These are phyloP conservation scores for Samsoniella hepiali DNA, from an alignment of 2,329 filamentous ascomycete genomes.

Conservation along the genomic window DNA sequence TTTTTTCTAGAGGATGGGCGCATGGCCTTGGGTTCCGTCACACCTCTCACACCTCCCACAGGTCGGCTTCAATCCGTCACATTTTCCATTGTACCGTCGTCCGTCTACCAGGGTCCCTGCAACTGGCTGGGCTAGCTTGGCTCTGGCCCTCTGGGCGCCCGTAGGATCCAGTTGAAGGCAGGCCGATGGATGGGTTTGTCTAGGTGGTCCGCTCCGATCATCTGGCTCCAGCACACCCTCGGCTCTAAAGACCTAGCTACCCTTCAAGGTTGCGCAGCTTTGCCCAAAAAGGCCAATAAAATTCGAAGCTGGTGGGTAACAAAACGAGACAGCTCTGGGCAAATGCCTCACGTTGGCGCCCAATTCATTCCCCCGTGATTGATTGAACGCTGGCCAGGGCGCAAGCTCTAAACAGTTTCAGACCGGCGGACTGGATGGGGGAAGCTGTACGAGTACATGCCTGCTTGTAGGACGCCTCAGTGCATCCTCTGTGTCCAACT, in stretches of 20 bases:
- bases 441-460: neutral
- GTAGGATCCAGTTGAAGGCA: neutral
- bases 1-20: neutral
- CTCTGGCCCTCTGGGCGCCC: neutral
- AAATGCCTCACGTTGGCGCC: neutral
- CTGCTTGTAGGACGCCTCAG: neutral
- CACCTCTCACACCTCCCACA: neutral
- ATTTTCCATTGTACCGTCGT: neutral
- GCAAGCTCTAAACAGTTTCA: neutral
- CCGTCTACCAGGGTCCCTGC: neutral
- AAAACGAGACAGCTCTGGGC: neutral
- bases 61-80: neutral
- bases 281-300: neutral
- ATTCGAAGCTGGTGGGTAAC: neutral
- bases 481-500: neutral
- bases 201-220: slow-evolving; percentile 3
- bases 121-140: neutral
- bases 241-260: neutral
- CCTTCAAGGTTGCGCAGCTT: slow-evolving; percentile 12
- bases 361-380: neutral
- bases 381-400: neutral
- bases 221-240: neutral
- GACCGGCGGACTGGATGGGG: neutral
- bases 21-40: neutral
- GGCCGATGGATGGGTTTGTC: neutral